Evolutionary conservation across 2,329 filamentous ascomycete species (phyloP).

Genomic region (Trichoderma sp.): DNA sequence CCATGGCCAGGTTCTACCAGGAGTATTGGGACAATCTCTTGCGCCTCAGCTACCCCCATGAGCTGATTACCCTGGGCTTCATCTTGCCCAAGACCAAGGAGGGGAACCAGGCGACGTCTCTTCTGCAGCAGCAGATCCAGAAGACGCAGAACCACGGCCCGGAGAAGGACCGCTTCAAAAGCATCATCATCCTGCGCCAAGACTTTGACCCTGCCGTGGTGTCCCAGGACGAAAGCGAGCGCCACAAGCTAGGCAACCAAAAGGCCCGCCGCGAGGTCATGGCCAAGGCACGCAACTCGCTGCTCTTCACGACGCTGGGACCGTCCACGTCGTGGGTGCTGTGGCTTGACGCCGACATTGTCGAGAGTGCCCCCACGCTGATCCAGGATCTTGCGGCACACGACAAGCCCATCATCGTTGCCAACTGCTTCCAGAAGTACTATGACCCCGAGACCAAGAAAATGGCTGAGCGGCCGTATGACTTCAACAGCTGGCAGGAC

Average conservation of each 20-base stretch:
- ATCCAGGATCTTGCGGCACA: constrained; percentile 89
- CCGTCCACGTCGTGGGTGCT: constrained; percentile 92
- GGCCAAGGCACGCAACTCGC: constrained; percentile 88
- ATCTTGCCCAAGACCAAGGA: constrained; percentile 93
- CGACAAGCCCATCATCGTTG: constrained; percentile 86
- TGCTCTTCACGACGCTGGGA: constrained; percentile 92
- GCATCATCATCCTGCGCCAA: constrained; percentile 89
- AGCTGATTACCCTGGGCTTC: constrained; percentile 91
- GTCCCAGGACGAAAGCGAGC: constrained; percentile 81
- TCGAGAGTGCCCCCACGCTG: constrained; percentile 79
- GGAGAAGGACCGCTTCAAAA: constrained; percentile 80
- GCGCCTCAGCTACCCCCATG: constrained; percentile 82
- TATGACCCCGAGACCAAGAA: constrained; percentile 65
- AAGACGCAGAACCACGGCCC: constrained; percentile 77
- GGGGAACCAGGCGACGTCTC: constrained; percentile 79
- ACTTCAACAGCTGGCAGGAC: constrained; percentile 98
- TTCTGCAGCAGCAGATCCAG: constrained; percentile 78
- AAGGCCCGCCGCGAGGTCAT: constrained; percentile 83
- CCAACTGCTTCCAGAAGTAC: constrained; percentile 93
- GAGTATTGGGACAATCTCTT: constrained; percentile 94
- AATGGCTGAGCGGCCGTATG: constrained; percentile 78
- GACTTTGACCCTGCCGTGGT: constrained; percentile 81
- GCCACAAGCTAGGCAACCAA: constrained; percentile 89
- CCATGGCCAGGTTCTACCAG: constrained; percentile 88
- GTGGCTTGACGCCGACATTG: constrained; percentile 89